Conservation (phyloP, 192 early-diverging fungal species). For the Coemansia sp. region DNA sequence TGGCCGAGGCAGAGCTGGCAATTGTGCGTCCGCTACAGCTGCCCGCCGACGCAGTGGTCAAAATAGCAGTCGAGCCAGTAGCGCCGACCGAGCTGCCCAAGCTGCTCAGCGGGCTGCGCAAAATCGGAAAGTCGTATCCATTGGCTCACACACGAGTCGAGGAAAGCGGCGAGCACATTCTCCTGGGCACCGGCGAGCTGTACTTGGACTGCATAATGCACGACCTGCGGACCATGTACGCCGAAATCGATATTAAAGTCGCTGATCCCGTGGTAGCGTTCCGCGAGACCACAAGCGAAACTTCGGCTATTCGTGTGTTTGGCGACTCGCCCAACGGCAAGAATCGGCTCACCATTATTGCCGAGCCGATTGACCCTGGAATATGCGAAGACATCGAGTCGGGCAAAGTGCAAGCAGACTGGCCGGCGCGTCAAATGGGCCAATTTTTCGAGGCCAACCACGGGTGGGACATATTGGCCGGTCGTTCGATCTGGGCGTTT, state of each 20-base stretch:
- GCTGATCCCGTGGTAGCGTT: conserved; percentile 95
- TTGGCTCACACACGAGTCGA: conserved; percentile 88
- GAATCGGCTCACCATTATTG: conserved; percentile 95
- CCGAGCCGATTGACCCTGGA: conserved; percentile 89
- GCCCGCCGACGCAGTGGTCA: conserved; percentile 79
- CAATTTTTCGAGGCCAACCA: conserved; percentile 83
- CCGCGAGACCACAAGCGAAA: conserved; percentile 94
- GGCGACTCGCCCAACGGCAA: conserved; percentile 99
- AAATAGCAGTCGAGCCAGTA: conserved; percentile 96
- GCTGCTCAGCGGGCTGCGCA: conserved; percentile 95
- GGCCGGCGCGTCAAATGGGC: conserved; percentile 73
- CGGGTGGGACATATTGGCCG: conserved; percentile 90
- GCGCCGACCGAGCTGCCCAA: conserved; percentile 97
- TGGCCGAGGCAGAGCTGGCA: conserved; percentile 67
- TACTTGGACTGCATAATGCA: conserved; percentile 97
- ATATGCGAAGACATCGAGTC: conserved; percentile 92
- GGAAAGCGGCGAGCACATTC: conserved; percentile 95
- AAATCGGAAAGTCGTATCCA: conserved; percentile 94
- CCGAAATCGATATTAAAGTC: conserved; percentile 98
- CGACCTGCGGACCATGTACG: conserved; percentile 88
- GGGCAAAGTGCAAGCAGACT: conserved; percentile 65
- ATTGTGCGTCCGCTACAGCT: conserved; percentile 86
- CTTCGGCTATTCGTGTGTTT: conserved; percentile 90
- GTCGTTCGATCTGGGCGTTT: conserved; percentile 97
- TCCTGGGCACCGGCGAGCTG: conserved; percentile 92